Evolutionary conservation across 2,329 filamentous ascomycete species (phyloP).

Genomic region (Penicillium sp.): DNA sequence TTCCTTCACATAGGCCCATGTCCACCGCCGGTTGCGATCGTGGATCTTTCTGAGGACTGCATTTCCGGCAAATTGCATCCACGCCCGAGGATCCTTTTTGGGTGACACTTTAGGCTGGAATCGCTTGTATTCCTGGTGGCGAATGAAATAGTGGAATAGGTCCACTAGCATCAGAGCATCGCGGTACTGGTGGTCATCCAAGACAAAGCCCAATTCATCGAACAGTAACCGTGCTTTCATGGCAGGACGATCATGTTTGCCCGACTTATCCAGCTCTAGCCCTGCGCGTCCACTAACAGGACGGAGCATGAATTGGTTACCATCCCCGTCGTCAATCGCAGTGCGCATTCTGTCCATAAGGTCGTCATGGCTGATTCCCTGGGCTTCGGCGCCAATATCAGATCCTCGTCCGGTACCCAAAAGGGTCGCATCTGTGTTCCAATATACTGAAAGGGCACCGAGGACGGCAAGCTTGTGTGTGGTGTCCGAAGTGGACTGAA

Average conservation of each 20-base stretch:
- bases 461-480: slow-evolving; percentile 93
- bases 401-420: slow-evolving; percentile 75
- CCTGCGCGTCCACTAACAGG: slow-evolving; percentile 94
- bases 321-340: slow-evolving; percentile 70
- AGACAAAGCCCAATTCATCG: slow-evolving; percentile 94
- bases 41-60: slow-evolving; percentile 91
- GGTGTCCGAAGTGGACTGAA: slow-evolving; percentile 73
- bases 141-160: slow-evolving; percentile 95
- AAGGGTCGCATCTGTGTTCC: slow-evolving; percentile 89
- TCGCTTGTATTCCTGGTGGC: slow-evolving; percentile 95
- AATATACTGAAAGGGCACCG: slow-evolving; percentile 87
- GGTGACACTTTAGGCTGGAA: slow-evolving; percentile 76
- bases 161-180: slow-evolving; percentile 98
- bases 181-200: slow-evolving; percentile 95
- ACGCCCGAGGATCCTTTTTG: slow-evolving; percentile 85
- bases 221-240: slow-evolving; percentile 89
- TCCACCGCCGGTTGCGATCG: slow-evolving; percentile 86
- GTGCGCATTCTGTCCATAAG: slow-evolving; percentile 70
- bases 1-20: slow-evolving; percentile 92
- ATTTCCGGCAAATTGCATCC: slow-evolving; percentile 85
- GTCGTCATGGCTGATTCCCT: slow-evolving; percentile 62
- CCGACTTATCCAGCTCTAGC: slow-evolving; percentile 90
- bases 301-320: slow-evolving; percentile 90
- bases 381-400: slow-evolving; percentile 51
- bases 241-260: slow-evolving; percentile 69